Conservation (phyloP, 495 filamentous ascomycete genomes). For the Tirmania nivea region DNA sequence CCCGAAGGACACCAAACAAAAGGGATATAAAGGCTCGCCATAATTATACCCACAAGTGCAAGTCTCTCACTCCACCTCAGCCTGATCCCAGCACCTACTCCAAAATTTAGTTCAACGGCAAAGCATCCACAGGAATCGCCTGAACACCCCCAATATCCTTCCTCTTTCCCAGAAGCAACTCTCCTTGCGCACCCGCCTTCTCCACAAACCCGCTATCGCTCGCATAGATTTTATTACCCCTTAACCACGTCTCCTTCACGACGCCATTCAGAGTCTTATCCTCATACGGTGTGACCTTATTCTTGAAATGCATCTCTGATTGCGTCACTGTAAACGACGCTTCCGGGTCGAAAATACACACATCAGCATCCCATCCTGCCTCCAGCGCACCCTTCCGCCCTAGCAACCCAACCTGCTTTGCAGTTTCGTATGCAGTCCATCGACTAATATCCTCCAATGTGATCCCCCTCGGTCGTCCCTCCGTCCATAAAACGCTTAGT, state of each 20-base stretch:
- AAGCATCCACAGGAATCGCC: no score
- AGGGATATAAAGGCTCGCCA: no score
- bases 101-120: no score
- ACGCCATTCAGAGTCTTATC: slow-evolving; percentile 56
- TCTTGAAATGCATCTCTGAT: slow-evolving; percentile 70
- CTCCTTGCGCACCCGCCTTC: slow-evolving; percentile 34
- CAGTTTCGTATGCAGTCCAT: slow-evolving; percentile 72
- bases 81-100: no score
- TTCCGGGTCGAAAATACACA: slow-evolving; percentile 77
- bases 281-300: slow-evolving; percentile 87
- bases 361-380: slow-evolving; percentile 75
- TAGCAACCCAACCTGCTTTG: slow-evolving; percentile 73
- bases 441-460: slow-evolving; percentile 51
- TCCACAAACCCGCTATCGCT: slow-evolving; percentile 35
- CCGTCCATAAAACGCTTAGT: slow-evolving; percentile 75
- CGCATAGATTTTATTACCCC: slow-evolving; percentile 54
- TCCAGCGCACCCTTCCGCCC: slow-evolving; percentile 61
- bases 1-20: no score
- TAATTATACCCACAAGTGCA: no score
- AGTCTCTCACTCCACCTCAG: no score
- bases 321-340: slow-evolving; percentile 46
- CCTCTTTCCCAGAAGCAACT: slow-evolving; percentile 30
- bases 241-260: slow-evolving; percentile 76
- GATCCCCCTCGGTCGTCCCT: slow-evolving; percentile 34
- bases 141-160: neutral